Percentiles rank a stretch among this genome's conserved stretches.
Conservation (phyloP, 192 early-diverging fungal genomes). For the Linnemannia hyalina region DNA sequence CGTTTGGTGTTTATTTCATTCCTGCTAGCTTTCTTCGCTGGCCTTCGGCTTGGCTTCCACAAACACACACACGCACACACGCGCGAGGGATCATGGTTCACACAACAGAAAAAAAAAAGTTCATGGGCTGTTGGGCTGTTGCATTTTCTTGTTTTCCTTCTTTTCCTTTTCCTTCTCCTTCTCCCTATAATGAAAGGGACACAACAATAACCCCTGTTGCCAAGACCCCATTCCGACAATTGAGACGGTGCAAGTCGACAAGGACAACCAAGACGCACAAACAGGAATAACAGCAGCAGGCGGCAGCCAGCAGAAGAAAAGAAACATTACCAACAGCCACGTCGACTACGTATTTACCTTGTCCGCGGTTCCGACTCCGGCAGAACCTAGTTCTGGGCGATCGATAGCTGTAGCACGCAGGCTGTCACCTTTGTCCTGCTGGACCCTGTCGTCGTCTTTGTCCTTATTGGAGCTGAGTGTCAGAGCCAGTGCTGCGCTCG, state of each 20-base stretch:
- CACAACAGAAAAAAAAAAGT: neutral
- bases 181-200: neutral
- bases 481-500: neutral
- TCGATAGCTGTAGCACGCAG: neutral
- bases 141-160: neutral
- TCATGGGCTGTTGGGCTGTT: constrained; percentile 32
- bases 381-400: neutral
- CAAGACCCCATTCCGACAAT: neutral
- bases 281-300: neutral
- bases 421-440: neutral
- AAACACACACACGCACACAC: too few species aligned
- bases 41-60: neutral
- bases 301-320: neutral
- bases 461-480: neutral
- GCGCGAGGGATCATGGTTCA: neutral
- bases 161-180: neutral
- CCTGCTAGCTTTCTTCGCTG: neutral
- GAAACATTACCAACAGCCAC: neutral
- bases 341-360: neutral
- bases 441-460: neutral
- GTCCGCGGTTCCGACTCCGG: neutral
- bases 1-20: neutral
- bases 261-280: neutral
- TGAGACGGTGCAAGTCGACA: neutral
- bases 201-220: neutral